Evolutionary conservation across 2,329 filamentous ascomycete genomes (phyloP), one percentile per base, ranked within the genome.

Genomic region (Claviceps cyperi): DNA sequence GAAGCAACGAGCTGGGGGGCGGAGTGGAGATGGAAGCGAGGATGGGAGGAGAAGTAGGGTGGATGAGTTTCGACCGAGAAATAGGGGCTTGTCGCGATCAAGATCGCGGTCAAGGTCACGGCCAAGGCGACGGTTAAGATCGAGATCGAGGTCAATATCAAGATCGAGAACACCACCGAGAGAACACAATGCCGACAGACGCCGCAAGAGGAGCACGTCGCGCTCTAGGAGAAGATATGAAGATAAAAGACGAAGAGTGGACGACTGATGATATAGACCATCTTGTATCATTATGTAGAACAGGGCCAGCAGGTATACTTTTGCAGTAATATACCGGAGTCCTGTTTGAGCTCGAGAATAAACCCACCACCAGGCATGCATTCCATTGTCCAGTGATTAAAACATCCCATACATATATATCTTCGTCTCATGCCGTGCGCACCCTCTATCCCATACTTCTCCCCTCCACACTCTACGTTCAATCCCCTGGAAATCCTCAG

Each of bases 161-260:
- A 54, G 66, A 48, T 66, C 67, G 17, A 62, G 66, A 49, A 75
- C 75, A n/a, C 77, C 74, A 11, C 65, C 74, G 50, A 59, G 63
- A 43, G 65, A 71, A 19, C 61, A 65, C 39, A 65, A 66, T 41
- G 67, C 74, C 24, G 69, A 74, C 50, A 61, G 69, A 43, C 66
- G 70, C 38, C 67, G 77, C 55, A 82, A 81, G 63, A 69, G 78
- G 50, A 80, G 77, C 55, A 74, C 71, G 15, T 78, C 78, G 8
- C 68, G 69, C 45, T 76, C 79, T 40, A 65, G 67, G 43, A 72
- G 77, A 55, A 70, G 74, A 19, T 68, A 80, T 57, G 71, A 76
- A 45, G 78, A 82, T 54, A 84, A 83, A 64, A 71, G 81, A 54
- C 70, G 77, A 46, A 72, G 69, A 58, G 70, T 82, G 54, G 77